Evolutionary conservation across 2,329 filamentous ascomycete species (phyloP).

Genomic region (Orbilia ellipsospora): DNA sequence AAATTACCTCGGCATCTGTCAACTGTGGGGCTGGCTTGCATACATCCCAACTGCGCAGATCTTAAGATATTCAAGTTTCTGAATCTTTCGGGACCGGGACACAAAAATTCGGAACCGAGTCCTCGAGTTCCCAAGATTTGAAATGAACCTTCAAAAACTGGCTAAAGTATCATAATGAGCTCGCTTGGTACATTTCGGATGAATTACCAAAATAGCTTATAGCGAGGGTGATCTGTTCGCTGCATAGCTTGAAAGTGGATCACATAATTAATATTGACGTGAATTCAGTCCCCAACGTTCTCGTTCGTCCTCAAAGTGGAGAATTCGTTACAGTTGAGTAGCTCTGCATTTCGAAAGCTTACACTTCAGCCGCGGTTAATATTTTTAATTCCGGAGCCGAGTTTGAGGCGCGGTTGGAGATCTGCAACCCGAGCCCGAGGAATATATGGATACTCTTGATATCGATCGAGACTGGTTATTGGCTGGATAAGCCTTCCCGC

Average conservation of each 20-base stretch:
- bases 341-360: slow-evolving; percentile 1
- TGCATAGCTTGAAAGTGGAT: too few species aligned
- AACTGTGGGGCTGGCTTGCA: too few species aligned
- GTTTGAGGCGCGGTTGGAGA: not conserved
- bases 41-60: too few species aligned
- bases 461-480: slow-evolving; percentile 17
- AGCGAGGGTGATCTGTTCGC: not conserved
- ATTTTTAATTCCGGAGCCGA: not conserved
- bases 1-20: too few species aligned
- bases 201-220: slow-evolving; percentile 11
- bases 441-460: not conserved
- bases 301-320: too few species aligned
- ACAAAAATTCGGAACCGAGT: slow-evolving; percentile 39
- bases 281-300: too few species aligned
- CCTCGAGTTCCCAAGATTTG: slow-evolving; percentile 13
- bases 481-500: slow-evolving; percentile 6
- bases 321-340: not conserved
- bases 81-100: not conserved
- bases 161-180: slow-evolving; percentile 1
- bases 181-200: slow-evolving; percentile 25
- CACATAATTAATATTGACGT: too few species aligned
- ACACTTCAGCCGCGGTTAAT: slow-evolving; percentile 3
- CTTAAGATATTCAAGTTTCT: not conserved
- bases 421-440: too few species aligned
- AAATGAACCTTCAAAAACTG: not conserved